Percentiles rank a stretch among this genome's conserved stretches.
These are phyloP conservation scores for Trichoderma breve DNA, from an alignment of 2,329 filamentous ascomycete species.

Conservation along the genomic window DNA sequence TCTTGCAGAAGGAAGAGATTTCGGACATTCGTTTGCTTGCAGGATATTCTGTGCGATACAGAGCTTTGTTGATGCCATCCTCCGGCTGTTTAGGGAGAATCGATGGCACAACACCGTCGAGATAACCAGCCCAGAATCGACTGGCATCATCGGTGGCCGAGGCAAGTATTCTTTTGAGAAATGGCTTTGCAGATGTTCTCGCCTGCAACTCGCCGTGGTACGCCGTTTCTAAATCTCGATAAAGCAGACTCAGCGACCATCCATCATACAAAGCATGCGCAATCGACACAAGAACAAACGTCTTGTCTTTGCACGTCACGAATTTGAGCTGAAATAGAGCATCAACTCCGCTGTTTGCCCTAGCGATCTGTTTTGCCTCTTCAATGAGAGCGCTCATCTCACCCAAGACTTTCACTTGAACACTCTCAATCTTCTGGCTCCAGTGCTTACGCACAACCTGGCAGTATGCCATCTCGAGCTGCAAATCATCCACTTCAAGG, in stretches of 20 bases:
- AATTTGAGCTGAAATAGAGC: conserved; percentile 52
- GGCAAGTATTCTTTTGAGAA: conserved; percentile 41
- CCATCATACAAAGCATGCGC: conserved; percentile 89
- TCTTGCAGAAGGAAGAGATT: conserved; percentile 59
- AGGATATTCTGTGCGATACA: conserved; percentile 23
- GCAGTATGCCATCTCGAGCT: conserved; percentile 50
- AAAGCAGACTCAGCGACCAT: conserved; percentile 74
- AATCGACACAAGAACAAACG: conserved; percentile 64
- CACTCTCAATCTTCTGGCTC: conserved; percentile 24
- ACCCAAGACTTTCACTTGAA: conserved; percentile 25
- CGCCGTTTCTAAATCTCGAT: conserved; percentile 65
- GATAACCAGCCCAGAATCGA: conserved; percentile 69
- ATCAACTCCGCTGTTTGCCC: conserved; percentile 33
- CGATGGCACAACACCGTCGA: conserved; percentile 51
- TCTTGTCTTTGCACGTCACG: conserved; percentile 32
- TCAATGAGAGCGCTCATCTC: conserved; percentile 39
- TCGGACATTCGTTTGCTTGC: conserved; percentile 11
- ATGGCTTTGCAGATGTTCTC: conserved; percentile 49
- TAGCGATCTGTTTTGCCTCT: conserved; percentile 39
- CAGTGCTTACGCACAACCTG: conserved; percentile 44
- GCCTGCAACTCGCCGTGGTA: conserved; percentile 50
- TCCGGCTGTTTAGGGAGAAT: conserved; percentile 26
- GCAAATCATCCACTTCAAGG: conserved; percentile 59
- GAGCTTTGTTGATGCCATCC: not conserved
- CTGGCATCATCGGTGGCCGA: conserved; percentile 25